These are phyloP conservation scores for Globisporangium perplexum DNA, from an alignment of 352 stramenopile genomes.

Conservation along the genomic window DNA sequence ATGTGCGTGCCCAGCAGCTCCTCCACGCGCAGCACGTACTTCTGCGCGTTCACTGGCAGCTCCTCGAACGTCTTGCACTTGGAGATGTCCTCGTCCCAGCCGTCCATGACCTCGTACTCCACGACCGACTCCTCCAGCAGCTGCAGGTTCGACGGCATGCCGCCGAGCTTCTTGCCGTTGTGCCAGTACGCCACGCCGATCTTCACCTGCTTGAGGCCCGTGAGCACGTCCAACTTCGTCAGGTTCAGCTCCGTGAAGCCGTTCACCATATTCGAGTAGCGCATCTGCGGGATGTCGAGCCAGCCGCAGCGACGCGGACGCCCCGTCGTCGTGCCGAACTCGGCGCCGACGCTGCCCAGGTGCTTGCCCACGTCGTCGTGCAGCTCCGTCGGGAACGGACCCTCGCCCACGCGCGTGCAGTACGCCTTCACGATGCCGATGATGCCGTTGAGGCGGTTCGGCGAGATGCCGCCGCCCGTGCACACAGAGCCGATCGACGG, in stretches of 20 bases:
- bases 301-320: slow-evolving; percentile 96
- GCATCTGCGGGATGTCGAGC: slow-evolving; percentile 97
- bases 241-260: slow-evolving; percentile 97
- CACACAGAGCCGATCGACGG: slow-evolving; percentile 96
- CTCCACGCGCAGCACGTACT: slow-evolving; percentile 97
- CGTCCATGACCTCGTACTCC: slow-evolving; percentile 92
- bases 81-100: slow-evolving; percentile 97
- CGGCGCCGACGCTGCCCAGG: slow-evolving; percentile 89
- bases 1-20: slow-evolving; percentile 95
- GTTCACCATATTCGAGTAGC: slow-evolving; percentile 93
- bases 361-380: slow-evolving; percentile 89
- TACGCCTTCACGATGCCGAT: slow-evolving; percentile 99
- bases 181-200: slow-evolving; percentile 95
- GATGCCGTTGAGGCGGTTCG: slow-evolving; percentile 90
- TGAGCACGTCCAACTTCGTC: slow-evolving; percentile 99
- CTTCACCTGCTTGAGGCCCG: slow-evolving; percentile 94
- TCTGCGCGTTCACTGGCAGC: slow-evolving; percentile 92
- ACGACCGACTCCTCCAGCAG: slow-evolving; percentile 91
- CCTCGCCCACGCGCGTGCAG: slow-evolving; percentile 98
- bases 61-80: slow-evolving; percentile 96
- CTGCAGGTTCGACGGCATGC: slow-evolving; percentile 94
- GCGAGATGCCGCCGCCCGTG: slow-evolving; percentile 94
- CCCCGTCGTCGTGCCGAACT: slow-evolving; percentile 98
- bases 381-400: slow-evolving; percentile 98
- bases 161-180: slow-evolving; percentile 91